A percentile compares a stretch with the other conserved stretches of the same genome.
phyloP scores from a whole-genome alignment of 2,329 filamentous ascomycete genomes.

The Talaromyces sp. region DNA sequence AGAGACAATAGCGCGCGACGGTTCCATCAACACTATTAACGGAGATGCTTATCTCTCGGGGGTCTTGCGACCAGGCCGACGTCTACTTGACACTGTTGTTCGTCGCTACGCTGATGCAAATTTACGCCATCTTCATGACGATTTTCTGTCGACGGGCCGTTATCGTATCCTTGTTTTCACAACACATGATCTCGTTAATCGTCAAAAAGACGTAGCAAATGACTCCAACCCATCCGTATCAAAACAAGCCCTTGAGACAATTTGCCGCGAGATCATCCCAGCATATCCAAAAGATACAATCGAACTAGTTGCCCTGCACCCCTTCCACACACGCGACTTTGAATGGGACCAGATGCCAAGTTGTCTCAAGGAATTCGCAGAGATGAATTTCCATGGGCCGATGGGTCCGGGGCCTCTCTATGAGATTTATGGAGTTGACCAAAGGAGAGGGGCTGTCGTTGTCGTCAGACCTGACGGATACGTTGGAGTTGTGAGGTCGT shows the following conservation, averaged over 20 bases:
- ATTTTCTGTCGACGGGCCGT: constrained; percentile 39
- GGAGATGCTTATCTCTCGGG: constrained; percentile 38
- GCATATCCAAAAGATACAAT: constrained; percentile 31
- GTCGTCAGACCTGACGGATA: constrained; percentile 43
- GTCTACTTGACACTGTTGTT: constrained; percentile 35
- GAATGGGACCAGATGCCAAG: constrained; percentile 35
- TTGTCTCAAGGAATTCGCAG: constrained; percentile 34
- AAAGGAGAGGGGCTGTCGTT: constrained; percentile 32
- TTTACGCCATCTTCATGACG: constrained; percentile 38
- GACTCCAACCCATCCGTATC: neutral
- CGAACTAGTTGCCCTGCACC: constrained; percentile 39
- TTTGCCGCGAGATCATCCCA: constrained; percentile 22
- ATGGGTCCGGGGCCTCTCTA: constrained; percentile 38
- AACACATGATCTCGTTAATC: constrained; percentile 36
- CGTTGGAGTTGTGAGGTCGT: constrained; percentile 27
- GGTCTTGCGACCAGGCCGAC: constrained; percentile 36
- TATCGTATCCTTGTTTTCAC: constrained; percentile 40
- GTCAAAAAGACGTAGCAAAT: constrained; percentile 28
- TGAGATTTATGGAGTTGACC: constrained; percentile 36
- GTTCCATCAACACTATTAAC: constrained; percentile 26
- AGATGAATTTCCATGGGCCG: constrained; percentile 39
- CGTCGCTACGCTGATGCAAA: constrained; percentile 40
- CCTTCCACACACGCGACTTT: constrained; percentile 30
- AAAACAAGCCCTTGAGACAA: constrained; percentile 21
- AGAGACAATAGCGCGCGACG: neutral